Evolutionary conservation across 1,284 basidiomycete genomes (phyloP).

Genomic region (Coniferiporia weirii): DNA sequence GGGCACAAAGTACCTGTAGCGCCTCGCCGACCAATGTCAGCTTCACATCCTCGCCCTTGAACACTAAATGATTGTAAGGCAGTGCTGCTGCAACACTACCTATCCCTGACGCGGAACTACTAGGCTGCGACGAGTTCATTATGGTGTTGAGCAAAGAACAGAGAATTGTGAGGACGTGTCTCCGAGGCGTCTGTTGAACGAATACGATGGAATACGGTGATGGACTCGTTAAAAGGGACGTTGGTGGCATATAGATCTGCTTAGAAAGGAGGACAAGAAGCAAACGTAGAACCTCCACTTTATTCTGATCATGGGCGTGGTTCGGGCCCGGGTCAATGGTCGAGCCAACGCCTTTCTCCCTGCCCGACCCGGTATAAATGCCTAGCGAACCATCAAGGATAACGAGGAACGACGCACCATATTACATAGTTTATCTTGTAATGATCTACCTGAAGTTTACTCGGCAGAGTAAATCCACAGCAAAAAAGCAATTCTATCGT

Average conservation of each 20-base stretch:
- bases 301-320: constrained; percentile 71
- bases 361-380: constrained; percentile 28
- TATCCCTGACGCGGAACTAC: constrained; percentile 40
- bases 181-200: constrained; percentile 72
- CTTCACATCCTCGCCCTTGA: constrained; percentile 77
- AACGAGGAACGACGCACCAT: constrained; percentile 46
- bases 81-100: constrained; percentile 62
- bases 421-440: constrained; percentile 86
- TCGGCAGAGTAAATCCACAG: constrained; percentile 85
- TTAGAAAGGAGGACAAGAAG: constrained; percentile 81
- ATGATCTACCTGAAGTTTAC: constrained; percentile 69
- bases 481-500: constrained; percentile 85
- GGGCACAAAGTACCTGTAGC: constrained; percentile 69
- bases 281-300: constrained; percentile 81
- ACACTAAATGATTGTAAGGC: constrained; percentile 87
- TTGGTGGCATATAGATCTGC: constrained; percentile 78
- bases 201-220: constrained; percentile 73
- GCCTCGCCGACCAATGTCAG: constrained; percentile 65
- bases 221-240: constrained; percentile 61
- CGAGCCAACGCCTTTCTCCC: constrained; percentile 88
- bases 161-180: constrained; percentile 80
- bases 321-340: constrained; percentile 67
- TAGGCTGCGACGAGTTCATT: constrained; percentile 57
- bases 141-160: constrained; percentile 90
- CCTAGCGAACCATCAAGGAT: neutral